Evolutionary conservation across 23 red algal genomes (phyloP), one percentile per base, ranked within the genome.

Genomic region (Gracilaria domingensis): DNA sequence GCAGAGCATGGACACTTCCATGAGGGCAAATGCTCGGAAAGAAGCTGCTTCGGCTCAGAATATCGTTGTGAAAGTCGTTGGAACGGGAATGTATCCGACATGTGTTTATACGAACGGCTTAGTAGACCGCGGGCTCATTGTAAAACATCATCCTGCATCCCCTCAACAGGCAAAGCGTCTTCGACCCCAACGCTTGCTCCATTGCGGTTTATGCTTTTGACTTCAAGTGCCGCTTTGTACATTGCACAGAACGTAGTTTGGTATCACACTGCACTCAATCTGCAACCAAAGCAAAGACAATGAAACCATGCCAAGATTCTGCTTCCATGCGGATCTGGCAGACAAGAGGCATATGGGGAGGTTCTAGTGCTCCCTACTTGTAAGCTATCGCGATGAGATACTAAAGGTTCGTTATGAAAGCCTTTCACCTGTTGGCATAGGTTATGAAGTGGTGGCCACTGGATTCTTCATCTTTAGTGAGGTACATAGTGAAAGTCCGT

Each of bases 141-240:
- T 82, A 20, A 33, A 57, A 36, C 78, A 61, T 12, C 78, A 57
- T 4, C 42, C 78, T 30, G 53, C 59, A 53, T 33, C 54, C 26
- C 62, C 62, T 82, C 78, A 82, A 40, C 78, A 82, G 25, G 39
- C 78, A 37, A 82, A 24, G 59, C 54, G 17, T 61, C 54, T 6
- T 61, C 78, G 23, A 62, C 78, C 21, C 78, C 78, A 2, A 82
- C 59, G 49, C 53, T 82, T 13, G 78, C 78, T 40, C 78, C 78
- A 1, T 34, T 82, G 25, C 33, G 78, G 18, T 82, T 56, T 25
- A 40, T 82, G 35, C 78, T 53, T 36, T 13, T 32, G 4, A 36
- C 64, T 38, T 69, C 64, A 34, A 82, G 38, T 34, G 78, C 59
- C 20, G 14, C 54, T 34, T 53, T 53, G 20, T 82, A 82, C 28